Evolutionary conservation across 352 stramenopile species (phyloP), one percentile per base, ranked within the genome.

Genomic region (Blastocystis sp.): DNA sequence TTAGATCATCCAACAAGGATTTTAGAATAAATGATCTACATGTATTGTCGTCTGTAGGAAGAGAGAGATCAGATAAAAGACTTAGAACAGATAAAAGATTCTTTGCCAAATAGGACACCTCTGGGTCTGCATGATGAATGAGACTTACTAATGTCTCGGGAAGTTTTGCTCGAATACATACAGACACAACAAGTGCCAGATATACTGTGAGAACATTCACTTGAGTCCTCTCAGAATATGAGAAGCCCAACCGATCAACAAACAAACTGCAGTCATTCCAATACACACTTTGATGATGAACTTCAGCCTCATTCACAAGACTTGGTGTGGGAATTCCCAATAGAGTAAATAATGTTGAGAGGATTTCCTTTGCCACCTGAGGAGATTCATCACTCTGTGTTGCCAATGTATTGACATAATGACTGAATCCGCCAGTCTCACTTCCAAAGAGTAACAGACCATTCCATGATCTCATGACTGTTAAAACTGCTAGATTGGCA

Each of bases 191-290:
- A 4, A 80, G 16, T 0, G 69, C 58, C 3, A 80, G 32, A 39
- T 80, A 80, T 6, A 49, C 61, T 32, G 69, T 80, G 3, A 80
- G 32, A n/a, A 80, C 19, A 59, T 80, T 80, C 24, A 54, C 61
- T 29, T 43, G 59, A 19, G 59, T 16, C 7, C 39, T 69, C 27
- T 32, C 19, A 7, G 54, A 61, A n/a, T 61, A 32, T 16, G 54
- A 32, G 19, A 80, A 21, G 1, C 69, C 46, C 43, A 80, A n/a
- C 14, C 51, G 51, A 29, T 80, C 69, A 27, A 80, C 35, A 80
- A 58, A 80, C 35, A 80, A 54, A 49, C 46, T 65, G 24, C 69
- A 80, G 11, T 63, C 43, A 19, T 43, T 80, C 69, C 69, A 80
- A n/a, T 27, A 80, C 21, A 58, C 43, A 12, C 35, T 46, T 3